Conservation (phyloP, 129 eudicot species). For the Flaveria linearis region DNA sequence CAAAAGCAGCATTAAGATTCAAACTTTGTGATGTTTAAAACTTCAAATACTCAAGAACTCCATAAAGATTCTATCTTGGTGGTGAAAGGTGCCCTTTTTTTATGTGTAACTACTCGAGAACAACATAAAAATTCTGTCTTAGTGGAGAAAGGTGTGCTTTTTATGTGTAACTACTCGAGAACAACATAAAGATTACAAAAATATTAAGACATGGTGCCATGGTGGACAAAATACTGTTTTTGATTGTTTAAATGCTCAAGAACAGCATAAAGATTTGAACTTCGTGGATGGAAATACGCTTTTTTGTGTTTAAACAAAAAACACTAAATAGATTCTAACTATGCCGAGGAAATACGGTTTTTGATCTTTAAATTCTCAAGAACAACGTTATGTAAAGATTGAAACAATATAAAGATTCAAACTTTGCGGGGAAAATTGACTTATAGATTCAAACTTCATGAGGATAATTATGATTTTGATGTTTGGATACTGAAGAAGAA, state of each 20-base stretch:
- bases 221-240: neutral
- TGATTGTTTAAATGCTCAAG: neutral
- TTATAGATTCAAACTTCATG: neutral
- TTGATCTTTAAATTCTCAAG: neutral
- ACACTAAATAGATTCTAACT: neutral
- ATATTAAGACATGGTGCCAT: neutral
- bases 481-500: neutral
- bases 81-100: neutral
- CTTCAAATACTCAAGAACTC: neutral
- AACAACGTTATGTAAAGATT: neutral
- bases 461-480: neutral
- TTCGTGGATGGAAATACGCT: neutral
- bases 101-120: neutral
- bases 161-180: neutral
- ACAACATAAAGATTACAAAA: neutral
- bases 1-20: neutral
- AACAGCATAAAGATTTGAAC: slow-evolving; percentile 10
- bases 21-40: neutral
- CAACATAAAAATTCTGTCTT: neutral
- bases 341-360: neutral
- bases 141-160: neutral
- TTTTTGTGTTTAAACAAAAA: slow-evolving; percentile 7
- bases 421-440: neutral
- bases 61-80: neutral
- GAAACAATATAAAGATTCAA: neutral